Conservation (phyloP, 2,329 filamentous ascomycete genomes). For the Alternaria brassicae region DNA sequence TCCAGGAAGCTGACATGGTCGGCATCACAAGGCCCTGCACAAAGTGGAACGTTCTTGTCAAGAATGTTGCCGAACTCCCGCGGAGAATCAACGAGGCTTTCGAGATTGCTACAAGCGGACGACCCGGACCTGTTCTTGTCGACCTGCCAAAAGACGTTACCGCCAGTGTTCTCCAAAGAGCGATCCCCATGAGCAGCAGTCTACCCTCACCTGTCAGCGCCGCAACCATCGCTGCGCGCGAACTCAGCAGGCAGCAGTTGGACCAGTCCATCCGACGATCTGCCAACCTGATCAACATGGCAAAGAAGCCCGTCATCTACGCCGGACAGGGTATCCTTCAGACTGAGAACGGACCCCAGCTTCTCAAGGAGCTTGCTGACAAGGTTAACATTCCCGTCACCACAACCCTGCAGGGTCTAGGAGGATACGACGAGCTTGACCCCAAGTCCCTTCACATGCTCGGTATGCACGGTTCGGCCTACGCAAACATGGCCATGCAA, state of each 20-base stretch:
- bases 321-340: slow-evolving; percentile 89
- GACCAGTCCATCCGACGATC: slow-evolving; percentile 76
- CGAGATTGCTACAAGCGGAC: slow-evolving; percentile 93
- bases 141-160: slow-evolving; percentile 98
- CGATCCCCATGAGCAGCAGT: slow-evolving; percentile 78
- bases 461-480: slow-evolving; percentile 96
- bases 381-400: slow-evolving; percentile 93
- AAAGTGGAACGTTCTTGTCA: slow-evolving; percentile 99
- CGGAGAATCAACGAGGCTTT: slow-evolving; percentile 97
- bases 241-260: slow-evolving; percentile 75
- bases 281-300: slow-evolving; percentile 80
- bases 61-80: slow-evolving; percentile 90
- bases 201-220: slow-evolving; percentile 84
- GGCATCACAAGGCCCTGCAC: slow-evolving; percentile 95
- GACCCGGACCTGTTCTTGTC: slow-evolving; percentile 92
- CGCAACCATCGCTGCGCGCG: slow-evolving; percentile 80
- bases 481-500: slow-evolving; percentile 98
- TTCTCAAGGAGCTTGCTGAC: slow-evolving; percentile 86
- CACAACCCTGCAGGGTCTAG: slow-evolving; percentile 92
- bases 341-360: slow-evolving; percentile 76
- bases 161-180: slow-evolving; percentile 78
- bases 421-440: slow-evolving; percentile 90
- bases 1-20: slow-evolving; percentile 94
- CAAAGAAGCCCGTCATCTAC: slow-evolving; percentile 95
- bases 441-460: slow-evolving; percentile 97